These are phyloP conservation scores for Candida hispaniensis DNA, from an alignment of 805 yeast species.

Conservation along the genomic window DNA sequence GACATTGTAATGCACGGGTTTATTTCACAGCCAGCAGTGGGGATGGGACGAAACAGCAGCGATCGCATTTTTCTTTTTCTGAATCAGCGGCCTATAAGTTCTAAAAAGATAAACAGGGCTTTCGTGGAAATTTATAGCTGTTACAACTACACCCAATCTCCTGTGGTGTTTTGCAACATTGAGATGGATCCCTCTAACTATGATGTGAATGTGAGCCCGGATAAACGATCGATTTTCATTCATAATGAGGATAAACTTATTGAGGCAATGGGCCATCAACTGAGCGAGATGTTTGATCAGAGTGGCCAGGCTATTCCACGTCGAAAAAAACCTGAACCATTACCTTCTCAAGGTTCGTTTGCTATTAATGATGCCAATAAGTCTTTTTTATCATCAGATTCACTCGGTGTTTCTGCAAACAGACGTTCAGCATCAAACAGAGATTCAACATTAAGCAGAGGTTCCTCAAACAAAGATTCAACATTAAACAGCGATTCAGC, in stretches of 20 bases:
- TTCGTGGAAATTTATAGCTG: constrained; percentile 64
- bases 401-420: no score
- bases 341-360: neutral
- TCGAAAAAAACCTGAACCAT: constrained; percentile 15
- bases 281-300: constrained; percentile 38
- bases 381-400: no score
- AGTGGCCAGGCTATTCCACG: constrained; percentile 33
- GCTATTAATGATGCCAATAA: no score
- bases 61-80: constrained; percentile 71
- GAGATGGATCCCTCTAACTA: constrained; percentile 35
- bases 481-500: no score
- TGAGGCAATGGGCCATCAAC: constrained; percentile 42
- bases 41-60: constrained; percentile 56
- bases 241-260: constrained; percentile 55
- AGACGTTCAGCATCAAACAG: no score
- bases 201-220: constrained; percentile 92
- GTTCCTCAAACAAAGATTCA: no score
- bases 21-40: constrained; percentile 69
- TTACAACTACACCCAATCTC: constrained; percentile 63
- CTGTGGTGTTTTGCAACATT: constrained; percentile 57
- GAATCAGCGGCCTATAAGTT: constrained; percentile 62
- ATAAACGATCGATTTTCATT: constrained; percentile 61
- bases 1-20: constrained; percentile 40
- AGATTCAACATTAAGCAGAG: no score
- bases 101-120: constrained; percentile 44